These are phyloP conservation scores for Logfia minima DNA, from an alignment of 129 eudicot genomes.

Conservation along the genomic window DNA sequence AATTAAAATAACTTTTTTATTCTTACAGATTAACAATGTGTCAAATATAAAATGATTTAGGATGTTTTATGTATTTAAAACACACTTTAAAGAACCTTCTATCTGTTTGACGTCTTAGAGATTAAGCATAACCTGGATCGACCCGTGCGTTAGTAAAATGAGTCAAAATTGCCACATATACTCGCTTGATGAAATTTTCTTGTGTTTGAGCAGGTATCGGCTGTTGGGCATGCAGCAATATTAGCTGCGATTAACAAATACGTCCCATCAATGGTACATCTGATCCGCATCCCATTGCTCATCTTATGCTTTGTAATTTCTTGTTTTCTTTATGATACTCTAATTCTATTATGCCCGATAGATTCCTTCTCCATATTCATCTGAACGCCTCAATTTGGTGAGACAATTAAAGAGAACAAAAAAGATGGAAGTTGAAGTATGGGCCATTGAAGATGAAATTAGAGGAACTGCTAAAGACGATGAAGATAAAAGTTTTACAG, in stretches of 20 bases:
- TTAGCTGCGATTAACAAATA: constrained; percentile 68
- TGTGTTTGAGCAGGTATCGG: constrained; percentile 31
- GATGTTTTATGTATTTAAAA: not conserved
- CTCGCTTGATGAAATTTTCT: not conserved
- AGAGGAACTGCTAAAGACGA: constrained; percentile 16
- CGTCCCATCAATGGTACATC: constrained; percentile 58
- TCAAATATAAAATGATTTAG: no score
- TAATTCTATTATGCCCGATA: constrained; percentile 16
- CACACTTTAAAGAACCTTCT: not conserved
- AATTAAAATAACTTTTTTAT: no score
- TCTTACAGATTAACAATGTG: no score
- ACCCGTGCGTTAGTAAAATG: not conserved
- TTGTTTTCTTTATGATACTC: not conserved
- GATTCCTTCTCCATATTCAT: constrained; percentile 70
- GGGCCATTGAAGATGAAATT: constrained; percentile 17
- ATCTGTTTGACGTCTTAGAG: not conserved
- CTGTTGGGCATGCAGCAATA: constrained; percentile 80
- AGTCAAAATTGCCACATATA: not conserved
- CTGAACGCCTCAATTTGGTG: constrained; percentile 54
- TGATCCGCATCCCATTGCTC: not conserved
- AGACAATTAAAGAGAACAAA: constrained; percentile 67
- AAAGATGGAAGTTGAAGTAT: constrained; percentile 47
- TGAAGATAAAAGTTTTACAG: constrained; percentile 19
- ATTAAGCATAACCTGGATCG: not conserved
- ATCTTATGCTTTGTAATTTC: not conserved